A percentile compares a stretch with the other conserved stretches of the same genome.
Evolutionary conservation across 768 basidiomycete genomes (phyloP).

Genomic region (Rhizopogon roseolus): DNA sequence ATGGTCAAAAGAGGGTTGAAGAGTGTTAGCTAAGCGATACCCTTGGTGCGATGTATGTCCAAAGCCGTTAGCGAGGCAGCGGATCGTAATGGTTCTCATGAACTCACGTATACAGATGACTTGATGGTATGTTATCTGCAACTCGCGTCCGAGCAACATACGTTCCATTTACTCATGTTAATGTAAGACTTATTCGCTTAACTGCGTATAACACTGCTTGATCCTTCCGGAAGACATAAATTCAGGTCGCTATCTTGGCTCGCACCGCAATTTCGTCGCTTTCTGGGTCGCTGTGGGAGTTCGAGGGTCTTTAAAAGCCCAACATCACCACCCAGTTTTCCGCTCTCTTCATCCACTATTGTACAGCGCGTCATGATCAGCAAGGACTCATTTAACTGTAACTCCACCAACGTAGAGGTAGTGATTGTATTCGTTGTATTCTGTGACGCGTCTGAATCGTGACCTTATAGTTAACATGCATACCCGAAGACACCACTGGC

Average conservation of each 20-base stretch:
- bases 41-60: background rate
- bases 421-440: background rate
- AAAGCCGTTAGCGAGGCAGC: too few relatives aligned
- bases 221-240: background rate
- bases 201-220: background rate
- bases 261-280: background rate
- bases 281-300: background rate
- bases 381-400: constrained; percentile 19
- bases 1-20: too few relatives aligned
- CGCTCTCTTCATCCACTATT: background rate
- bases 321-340: background rate
- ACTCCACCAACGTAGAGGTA: constrained; percentile 23
- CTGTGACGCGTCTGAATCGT: background rate
- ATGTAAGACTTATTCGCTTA: background rate
- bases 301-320: background rate
- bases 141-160: background rate
- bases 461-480: background rate
- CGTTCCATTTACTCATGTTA: background rate
- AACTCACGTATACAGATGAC: background rate
- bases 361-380: constrained; percentile 14
- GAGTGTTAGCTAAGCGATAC: too few relatives aligned
- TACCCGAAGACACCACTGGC: constrained; percentile 31
- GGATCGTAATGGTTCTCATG: background rate
- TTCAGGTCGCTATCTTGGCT: background rate
- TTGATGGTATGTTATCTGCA: background rate